Percentiles rank a stretch among this genome's conserved stretches.
Conservation (phyloP, 306 rosid genomes). For the Gastrolobium bilobum region DNA sequence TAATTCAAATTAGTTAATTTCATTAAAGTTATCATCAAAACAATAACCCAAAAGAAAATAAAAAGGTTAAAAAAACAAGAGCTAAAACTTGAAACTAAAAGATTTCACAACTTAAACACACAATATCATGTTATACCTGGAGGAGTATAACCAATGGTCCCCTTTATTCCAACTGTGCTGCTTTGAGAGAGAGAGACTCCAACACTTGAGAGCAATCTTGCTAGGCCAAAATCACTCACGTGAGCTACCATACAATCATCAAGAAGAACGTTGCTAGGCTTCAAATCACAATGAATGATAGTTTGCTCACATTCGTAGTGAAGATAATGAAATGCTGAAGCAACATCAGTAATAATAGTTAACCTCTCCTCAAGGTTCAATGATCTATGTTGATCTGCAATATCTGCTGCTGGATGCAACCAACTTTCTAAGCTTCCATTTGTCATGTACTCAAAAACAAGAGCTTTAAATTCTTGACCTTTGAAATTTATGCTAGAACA, state of each 20-base stretch:
- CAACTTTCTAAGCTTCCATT: slow-evolving; percentile 54
- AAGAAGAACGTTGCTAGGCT: slow-evolving; percentile 50
- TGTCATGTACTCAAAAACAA: slow-evolving; percentile 45
- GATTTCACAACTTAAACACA: neutral
- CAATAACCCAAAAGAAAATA: neutral
- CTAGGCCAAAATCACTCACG: slow-evolving; percentile 51
- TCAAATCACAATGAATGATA: slow-evolving; percentile 47
- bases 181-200: neutral
- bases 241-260: slow-evolving; percentile 43
- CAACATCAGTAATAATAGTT: slow-evolving; percentile 41
- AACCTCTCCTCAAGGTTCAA: slow-evolving; percentile 38
- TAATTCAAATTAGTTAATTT: neutral
- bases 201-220: slow-evolving; percentile 38
- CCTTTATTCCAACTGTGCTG: slow-evolving; percentile 42
- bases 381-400: neutral
- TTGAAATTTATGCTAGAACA: slow-evolving; percentile 41
- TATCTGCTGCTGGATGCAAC: slow-evolving; percentile 1
- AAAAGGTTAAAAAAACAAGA: neutral
- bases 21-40: neutral
- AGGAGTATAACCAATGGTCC: slow-evolving; percentile 45
- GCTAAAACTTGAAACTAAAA: neutral
- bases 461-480: slow-evolving; percentile 53
- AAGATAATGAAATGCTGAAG: slow-evolving; percentile 44
- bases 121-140: slow-evolving; percentile 24
- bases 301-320: slow-evolving; percentile 36